Percentiles rank a stretch among this genome's conserved stretches.
These are phyloP conservation scores for Trichoderma sp. DNA, from an alignment of 2,329 filamentous ascomycete species.

Conservation along the genomic window DNA sequence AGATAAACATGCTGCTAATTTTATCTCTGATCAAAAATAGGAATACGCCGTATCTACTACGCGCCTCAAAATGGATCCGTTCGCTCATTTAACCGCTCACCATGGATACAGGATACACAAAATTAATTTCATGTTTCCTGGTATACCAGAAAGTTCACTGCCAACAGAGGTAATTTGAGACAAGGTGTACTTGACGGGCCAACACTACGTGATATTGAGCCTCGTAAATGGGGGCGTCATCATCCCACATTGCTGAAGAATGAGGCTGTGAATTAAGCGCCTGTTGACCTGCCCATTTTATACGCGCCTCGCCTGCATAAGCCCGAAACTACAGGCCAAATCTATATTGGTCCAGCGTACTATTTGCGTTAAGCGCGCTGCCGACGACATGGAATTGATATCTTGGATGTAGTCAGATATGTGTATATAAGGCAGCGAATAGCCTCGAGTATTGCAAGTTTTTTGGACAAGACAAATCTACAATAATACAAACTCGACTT, in stretches of 20 bases:
- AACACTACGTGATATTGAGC: neutral
- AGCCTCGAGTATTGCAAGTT: too few relatives aligned
- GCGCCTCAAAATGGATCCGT: neutral
- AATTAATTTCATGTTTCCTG: neutral
- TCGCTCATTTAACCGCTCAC: neutral
- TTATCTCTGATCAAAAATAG: neutral
- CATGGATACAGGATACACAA: neutral
- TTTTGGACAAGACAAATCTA: neutral
- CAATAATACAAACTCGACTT: neutral
- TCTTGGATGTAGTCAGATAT: rapidly evolving
- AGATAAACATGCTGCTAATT: neutral
- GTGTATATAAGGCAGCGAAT: neutral
- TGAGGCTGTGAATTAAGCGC: neutral
- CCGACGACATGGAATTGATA: neutral
- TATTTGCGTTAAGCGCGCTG: neutral
- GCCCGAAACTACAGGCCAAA: neutral
- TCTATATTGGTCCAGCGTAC: neutral
- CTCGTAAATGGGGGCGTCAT: neutral
- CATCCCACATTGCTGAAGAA: neutral
- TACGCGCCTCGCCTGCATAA: neutral
- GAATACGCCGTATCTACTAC: neutral
- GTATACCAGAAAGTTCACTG: neutral
- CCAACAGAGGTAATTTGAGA: neutral
- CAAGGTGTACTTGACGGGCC: neutral
- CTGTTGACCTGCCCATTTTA: neutral